phyloP scores from a whole-genome alignment of 179 eudicot species.

The Carnegiea gigantea region DNA sequence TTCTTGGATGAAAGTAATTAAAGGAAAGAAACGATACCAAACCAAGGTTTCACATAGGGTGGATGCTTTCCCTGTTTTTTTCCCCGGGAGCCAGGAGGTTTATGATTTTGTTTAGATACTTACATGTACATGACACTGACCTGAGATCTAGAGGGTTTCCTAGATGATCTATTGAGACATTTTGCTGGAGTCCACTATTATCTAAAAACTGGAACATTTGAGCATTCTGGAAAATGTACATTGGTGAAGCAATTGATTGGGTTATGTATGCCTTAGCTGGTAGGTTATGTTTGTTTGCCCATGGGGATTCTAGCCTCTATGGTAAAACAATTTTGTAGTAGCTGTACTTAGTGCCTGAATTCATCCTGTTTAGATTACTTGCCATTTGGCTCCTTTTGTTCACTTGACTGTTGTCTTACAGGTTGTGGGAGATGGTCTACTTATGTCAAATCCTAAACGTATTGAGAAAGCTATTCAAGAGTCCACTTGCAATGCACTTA shows the following conservation, averaged over 20 bases:
- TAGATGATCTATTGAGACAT: background rate
- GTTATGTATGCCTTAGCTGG: background rate
- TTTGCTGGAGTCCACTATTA: background rate
- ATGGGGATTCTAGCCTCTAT: background rate
- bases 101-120: background rate
- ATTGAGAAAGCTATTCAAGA: conserved; percentile 85
- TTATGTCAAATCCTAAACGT: conserved; percentile 90
- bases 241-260: background rate
- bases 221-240: background rate
- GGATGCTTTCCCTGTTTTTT: background rate
- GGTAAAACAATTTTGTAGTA: background rate
- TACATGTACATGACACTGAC: no score
- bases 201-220: background rate
- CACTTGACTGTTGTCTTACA: conserved; percentile 35
- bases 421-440: conserved; percentile 91
- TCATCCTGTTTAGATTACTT: conserved; percentile 10
- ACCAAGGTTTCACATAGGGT: background rate
- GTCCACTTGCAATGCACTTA: conserved; percentile 84
- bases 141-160: no score
- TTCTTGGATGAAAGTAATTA: background rate
- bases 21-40: background rate
- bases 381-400: conserved; percentile 10
- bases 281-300: background rate
- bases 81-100: background rate
- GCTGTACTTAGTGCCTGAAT: background rate